These are phyloP conservation scores for Rhodotorula sp. DNA, from an alignment of 1,284 basidiomycete genomes.

Conservation along the genomic window DNA sequence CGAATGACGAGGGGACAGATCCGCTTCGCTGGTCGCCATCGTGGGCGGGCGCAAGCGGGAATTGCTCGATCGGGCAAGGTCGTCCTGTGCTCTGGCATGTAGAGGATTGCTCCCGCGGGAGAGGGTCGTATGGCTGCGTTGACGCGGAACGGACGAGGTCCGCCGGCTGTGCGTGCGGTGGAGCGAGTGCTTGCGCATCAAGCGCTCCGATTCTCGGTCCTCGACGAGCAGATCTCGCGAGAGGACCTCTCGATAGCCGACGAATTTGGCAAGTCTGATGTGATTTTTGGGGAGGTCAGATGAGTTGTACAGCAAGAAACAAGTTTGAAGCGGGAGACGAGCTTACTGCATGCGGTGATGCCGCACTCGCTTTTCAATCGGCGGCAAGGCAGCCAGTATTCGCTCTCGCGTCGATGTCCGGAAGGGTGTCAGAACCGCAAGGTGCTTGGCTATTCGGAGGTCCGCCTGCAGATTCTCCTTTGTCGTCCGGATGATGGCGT, in stretches of 20 bases:
- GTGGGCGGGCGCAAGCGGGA: constrained; percentile 6
- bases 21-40: not conserved
- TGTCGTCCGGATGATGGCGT: constrained; percentile 59
- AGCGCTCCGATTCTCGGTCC: constrained; percentile 54
- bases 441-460: constrained; percentile 71
- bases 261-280: constrained; percentile 60
- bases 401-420: constrained; percentile 75
- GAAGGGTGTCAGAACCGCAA: constrained; percentile 84
- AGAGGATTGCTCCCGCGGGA: not conserved
- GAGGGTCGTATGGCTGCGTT: not conserved
- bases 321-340: not conserved
- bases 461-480: constrained; percentile 67
- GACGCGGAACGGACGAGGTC: constrained; percentile 5
- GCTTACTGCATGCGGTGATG: constrained; percentile 62
- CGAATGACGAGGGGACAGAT: constrained; percentile 14
- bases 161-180: constrained; percentile 18
- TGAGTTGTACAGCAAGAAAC: rapidly evolving
- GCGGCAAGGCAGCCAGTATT: constrained; percentile 63
- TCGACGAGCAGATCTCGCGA: constrained; percentile 70
- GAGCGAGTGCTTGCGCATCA: constrained; percentile 27
- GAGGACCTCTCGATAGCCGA: constrained; percentile 72
- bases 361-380: constrained; percentile 65
- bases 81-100: not conserved
- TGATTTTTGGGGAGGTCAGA: not conserved
- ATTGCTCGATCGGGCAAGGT: constrained; percentile 9